Evolutionary conservation across 202 grass and related monocot species (phyloP).

Genomic region (Miscanthus sacchariflorus): DNA sequence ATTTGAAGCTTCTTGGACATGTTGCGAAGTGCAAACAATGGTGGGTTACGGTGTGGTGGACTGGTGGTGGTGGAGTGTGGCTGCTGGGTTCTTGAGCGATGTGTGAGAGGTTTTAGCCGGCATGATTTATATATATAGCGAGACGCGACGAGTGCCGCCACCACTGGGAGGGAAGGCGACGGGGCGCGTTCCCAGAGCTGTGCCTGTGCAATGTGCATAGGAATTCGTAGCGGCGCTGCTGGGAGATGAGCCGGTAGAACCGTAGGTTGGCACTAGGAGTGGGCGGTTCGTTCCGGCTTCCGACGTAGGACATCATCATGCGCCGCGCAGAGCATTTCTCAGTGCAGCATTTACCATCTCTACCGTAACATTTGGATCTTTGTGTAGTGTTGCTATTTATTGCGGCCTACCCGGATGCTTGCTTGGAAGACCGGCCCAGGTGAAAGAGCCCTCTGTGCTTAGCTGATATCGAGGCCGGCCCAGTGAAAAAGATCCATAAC

Average conservation of each 20-base stretch:
- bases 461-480: no score
- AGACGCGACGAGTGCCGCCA: neutral
- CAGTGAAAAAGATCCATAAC: no score
- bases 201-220: neutral
- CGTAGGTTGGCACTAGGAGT: no score
- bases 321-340: neutral
- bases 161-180: neutral
- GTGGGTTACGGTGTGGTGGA: neutral
- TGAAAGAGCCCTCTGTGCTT: no score
- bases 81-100: neutral
- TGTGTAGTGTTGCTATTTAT: no score
- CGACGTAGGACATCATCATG: neutral
- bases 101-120: neutral
- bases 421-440: no score
- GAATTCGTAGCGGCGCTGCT: neutral
- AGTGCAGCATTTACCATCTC: no score
- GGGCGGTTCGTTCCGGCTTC: conserved; percentile 3
- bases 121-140: neutral
- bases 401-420: no score
- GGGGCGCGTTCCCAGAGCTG: neutral
- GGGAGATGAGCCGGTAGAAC: neutral
- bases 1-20: neutral
- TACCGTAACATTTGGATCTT: no score
- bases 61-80: neutral
- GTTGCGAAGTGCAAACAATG: neutral